Conservation (phyloP, 306 rosid genomes). For the Castanospermum australe region DNA sequence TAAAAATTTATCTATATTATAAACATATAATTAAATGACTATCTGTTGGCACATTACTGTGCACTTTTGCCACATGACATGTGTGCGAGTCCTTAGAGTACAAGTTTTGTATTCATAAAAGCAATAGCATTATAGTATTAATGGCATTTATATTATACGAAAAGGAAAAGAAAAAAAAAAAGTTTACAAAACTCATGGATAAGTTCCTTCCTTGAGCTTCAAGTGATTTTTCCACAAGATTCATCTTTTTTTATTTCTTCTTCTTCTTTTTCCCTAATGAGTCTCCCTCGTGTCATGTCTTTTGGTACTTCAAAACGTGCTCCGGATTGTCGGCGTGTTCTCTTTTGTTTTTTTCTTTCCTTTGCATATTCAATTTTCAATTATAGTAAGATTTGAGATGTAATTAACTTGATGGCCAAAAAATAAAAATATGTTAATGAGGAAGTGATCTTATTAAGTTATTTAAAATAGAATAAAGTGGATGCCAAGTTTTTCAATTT, state of each 20-base stretch:
- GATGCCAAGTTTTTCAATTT: too few relatives aligned
- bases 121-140: not conserved
- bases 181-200: not conserved
- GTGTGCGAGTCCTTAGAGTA: conserved; percentile 24
- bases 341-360: not conserved
- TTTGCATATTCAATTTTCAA: not conserved
- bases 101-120: conserved; percentile 31
- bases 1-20: too few relatives aligned
- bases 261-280: not conserved
- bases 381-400: not conserved
- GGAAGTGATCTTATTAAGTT: not conserved
- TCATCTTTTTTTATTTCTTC: not conserved
- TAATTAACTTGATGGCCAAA: too few relatives aligned
- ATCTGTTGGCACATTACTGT: not conserved
- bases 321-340: not conserved
- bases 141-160: not conserved
- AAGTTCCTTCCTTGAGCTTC: conserved; percentile 43
- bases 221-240: conserved; percentile 39
- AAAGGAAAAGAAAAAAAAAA: not conserved
- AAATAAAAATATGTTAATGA: too few relatives aligned
- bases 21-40: not conserved
- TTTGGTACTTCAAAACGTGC: not conserved
- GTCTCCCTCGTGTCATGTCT: conserved; percentile 12
- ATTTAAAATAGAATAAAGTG: too few relatives aligned
- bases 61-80: conserved; percentile 37